Evolutionary conservation across 2,329 filamentous ascomycete genomes (phyloP).

Genomic region (Diaporthe humulicola): DNA sequence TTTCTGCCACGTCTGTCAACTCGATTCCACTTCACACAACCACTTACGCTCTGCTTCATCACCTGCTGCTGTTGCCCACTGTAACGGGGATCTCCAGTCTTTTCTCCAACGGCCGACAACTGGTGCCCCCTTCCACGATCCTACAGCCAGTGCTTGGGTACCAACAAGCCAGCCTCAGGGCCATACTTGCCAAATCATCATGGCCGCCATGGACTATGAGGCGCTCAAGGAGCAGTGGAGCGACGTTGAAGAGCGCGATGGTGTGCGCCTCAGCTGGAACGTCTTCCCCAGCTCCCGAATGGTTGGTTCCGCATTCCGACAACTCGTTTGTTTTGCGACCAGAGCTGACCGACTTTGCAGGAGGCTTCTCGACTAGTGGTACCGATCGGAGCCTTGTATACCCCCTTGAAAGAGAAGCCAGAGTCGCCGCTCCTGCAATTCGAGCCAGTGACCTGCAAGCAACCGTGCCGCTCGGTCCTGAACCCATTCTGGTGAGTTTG

Average conservation of each 20-base stretch:
- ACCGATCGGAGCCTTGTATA: constrained; percentile 96
- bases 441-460: constrained; percentile 96
- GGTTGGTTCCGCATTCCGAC: constrained; percentile 64
- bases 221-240: constrained; percentile 95
- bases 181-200: constrained; percentile 34
- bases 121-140: neutral
- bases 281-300: constrained; percentile 98
- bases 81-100: constrained; percentile 11
- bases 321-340: constrained; percentile 26
- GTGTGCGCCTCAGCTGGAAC: constrained; percentile 97
- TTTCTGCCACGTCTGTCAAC: constrained; percentile 40
- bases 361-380: constrained; percentile 96
- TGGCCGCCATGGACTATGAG: constrained; percentile 85
- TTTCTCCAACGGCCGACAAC: neutral
- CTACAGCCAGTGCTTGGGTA: constrained; percentile 20
- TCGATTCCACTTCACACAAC: constrained; percentile 14
- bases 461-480: constrained; percentile 93
- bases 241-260: constrained; percentile 96
- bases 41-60: constrained; percentile 10
- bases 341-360: constrained; percentile 59
- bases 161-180: constrained; percentile 7
- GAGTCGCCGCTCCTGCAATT: constrained; percentile 92
- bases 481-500: constrained; percentile 91
- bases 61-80: constrained; percentile 1
- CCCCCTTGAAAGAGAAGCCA: constrained; percentile 93